Base-by-base conservation (phyloP, 2,329 filamentous ascomycete species). In the Fusarium torulosum region DNA sequence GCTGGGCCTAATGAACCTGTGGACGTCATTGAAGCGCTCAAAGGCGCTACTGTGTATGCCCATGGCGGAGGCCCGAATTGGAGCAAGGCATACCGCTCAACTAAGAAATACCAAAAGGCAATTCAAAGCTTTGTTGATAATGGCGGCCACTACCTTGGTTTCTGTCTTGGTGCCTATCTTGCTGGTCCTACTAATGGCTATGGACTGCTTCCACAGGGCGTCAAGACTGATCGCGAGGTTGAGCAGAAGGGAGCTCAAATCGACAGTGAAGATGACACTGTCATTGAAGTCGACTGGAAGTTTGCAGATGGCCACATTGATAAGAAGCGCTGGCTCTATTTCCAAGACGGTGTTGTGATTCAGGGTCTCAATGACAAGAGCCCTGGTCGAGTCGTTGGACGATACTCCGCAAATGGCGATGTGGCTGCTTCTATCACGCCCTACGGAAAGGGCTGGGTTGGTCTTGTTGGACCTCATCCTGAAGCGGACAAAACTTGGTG, bases 401-500 rank as follows among this genome's bases (percentile, higher is more conserved):
- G 29, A 1, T 62, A 62, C 17, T 62, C 57, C 1, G 14, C 29
- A 1, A 62, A 62, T 3, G 49, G 47, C 0, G 57, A 62, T 2
- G 59, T 62, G 6, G 59, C 59, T 20, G n/a, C 59, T 9, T 62
- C 57, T 0, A 35, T 62, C 1, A 62, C 57, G 0, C 59, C 57
- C 0, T 62, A 56, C 17, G 59, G 59, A 3, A 62, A 62, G 23
- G 59, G 59, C 0, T 62, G 47, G 23, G 59, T 62, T 29, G 59
- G 59, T 3, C 57, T 62, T n/a, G 35, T 62, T 23, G 59, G 59
- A 1, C 47, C 58, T 8, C 59, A 62, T 0, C 57, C 59, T 3
- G 59, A 62, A 11, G 59, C 59, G 9, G 57, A 62, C 19, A 2
- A 55, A 2, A 38, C 57, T 0, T 62, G 57, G 59, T 62, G 59